phyloP scores from a whole-genome alignment of 176 grass and related monocot genomes.

The Thalia dealbata region DNA sequence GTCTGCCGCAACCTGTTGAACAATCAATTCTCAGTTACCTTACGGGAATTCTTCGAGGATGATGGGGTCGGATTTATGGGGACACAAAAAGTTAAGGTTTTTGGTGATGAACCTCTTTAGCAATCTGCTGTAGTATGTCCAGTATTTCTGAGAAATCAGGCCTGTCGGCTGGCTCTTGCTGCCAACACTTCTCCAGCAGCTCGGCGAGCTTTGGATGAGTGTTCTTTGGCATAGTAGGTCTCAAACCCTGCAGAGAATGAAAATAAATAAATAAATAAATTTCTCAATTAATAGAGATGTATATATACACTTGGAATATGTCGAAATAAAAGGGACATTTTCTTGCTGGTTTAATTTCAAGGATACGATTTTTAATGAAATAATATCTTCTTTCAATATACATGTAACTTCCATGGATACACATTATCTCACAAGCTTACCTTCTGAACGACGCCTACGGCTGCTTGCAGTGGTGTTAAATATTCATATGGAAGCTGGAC shows the following conservation, averaged over 20 bases:
- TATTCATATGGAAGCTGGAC: constrained; percentile 90
- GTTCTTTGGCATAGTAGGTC: constrained; percentile 85
- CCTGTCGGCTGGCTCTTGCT: constrained; percentile 46
- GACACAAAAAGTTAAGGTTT: not conserved
- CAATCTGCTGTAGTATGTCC: constrained; percentile 43
- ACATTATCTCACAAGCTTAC: constrained; percentile 22
- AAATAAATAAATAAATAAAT: too few species aligned
- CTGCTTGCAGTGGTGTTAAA: constrained; percentile 92
- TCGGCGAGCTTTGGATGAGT: constrained; percentile 52
- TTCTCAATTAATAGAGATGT: too few species aligned
- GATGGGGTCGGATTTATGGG: not conserved
- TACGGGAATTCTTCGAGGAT: not conserved
- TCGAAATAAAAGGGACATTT: not conserved
- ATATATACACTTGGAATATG: too few species aligned
- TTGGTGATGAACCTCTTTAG: constrained; percentile 47
- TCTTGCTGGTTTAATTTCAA: not conserved
- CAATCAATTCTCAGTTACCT: constrained; percentile 1
- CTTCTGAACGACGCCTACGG: constrained; percentile 99
- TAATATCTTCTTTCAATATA: too few species aligned
- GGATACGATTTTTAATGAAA: too few species aligned
- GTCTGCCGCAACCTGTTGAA: constrained; percentile 56
- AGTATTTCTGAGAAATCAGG: constrained; percentile 70
- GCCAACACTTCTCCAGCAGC: constrained; percentile 85
- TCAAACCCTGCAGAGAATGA: constrained; percentile 49
- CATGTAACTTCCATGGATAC: too few species aligned